Conservation (phyloP, 345 rosid species). For the Populus nigra region DNA sequence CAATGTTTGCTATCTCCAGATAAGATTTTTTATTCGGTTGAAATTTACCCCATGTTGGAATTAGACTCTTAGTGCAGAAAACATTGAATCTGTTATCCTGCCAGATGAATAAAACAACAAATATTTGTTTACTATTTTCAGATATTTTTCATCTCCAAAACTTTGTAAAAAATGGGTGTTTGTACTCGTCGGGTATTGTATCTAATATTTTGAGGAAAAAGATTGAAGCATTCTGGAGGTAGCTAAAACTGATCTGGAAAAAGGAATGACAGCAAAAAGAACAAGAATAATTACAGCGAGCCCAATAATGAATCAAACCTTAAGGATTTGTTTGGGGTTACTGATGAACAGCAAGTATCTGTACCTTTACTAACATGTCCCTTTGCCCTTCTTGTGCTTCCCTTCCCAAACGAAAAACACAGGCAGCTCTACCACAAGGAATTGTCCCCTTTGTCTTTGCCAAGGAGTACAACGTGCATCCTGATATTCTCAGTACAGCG, state of each 20-base stretch:
- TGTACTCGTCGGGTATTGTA: not conserved
- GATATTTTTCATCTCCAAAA: not conserved
- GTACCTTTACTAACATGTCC: conserved; percentile 21
- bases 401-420: conserved; percentile 27
- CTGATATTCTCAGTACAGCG: conserved; percentile 81
- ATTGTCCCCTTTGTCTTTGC: conserved; percentile 86
- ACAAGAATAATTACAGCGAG: not conserved
- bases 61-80: not conserved
- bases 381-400: conserved; percentile 14
- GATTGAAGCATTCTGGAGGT: not conserved
- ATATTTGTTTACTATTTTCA: not conserved
- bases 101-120: conserved; percentile 5
- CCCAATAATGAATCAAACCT: not conserved
- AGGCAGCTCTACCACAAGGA: conserved; percentile 84
- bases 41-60: not conserved
- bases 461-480: conserved; percentile 76
- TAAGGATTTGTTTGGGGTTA: not conserved
- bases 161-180: not conserved
- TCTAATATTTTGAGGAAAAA: not conserved
- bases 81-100: conserved; percentile 20
- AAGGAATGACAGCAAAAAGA: not conserved
- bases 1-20: conserved; percentile 11
- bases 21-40: conserved; percentile 27
- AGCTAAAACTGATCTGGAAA: not conserved
- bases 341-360: conserved; percentile 15